Evolutionary conservation across 768 basidiomycete genomes (phyloP), one percentile per base, ranked within the genome.

Genomic region (Sutorius australiensis): DNA sequence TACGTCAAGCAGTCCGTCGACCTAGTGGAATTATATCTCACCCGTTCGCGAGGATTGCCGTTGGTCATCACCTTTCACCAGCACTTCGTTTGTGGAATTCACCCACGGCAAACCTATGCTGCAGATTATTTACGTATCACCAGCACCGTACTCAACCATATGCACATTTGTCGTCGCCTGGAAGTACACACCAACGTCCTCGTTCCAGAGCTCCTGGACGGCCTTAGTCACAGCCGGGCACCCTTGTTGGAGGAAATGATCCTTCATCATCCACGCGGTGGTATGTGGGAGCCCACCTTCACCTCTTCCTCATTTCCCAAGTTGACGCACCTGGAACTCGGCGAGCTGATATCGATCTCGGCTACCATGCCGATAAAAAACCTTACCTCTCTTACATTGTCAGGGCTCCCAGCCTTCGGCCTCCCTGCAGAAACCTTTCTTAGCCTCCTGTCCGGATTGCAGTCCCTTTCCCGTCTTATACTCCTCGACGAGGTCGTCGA

Each of bases 401-500:
- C 46, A 17, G 64, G 68, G 13, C 34, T 54, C 19, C 64, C 68
- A 14, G 56, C 54, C 27, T 53, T 54, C 17, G 56, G 67, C 17
- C 55, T 67, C 39, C 58, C 67, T 33, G 54, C 57, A 14, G 39
- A 52, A 11, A 48, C 46, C 24, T 67, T 67, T 37, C 49, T 59
- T n/a, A 31, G 41, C n/a, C 52, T 67, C 40, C 46, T 67, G n/a
- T 64, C 61, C 30, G 42, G 56, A 36, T 42, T 69, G 28, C 54
- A 40, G 14, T 59, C 43, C 32, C 65, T 68, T 46, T 62, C 57
- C 47, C 53, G 50, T 34, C 64, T 68, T 44, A 27, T 41, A 14
- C 62, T 70, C 32, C 31, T 67, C 12, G 61, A 66, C 12, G 66
- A 67, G 33, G 66, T 44, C 14, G 64, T 68, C 17, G 55, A 70